Evolutionary conservation across 805 yeast species (phyloP).

Genomic region (Jamesozyma jinghongensis): DNA sequence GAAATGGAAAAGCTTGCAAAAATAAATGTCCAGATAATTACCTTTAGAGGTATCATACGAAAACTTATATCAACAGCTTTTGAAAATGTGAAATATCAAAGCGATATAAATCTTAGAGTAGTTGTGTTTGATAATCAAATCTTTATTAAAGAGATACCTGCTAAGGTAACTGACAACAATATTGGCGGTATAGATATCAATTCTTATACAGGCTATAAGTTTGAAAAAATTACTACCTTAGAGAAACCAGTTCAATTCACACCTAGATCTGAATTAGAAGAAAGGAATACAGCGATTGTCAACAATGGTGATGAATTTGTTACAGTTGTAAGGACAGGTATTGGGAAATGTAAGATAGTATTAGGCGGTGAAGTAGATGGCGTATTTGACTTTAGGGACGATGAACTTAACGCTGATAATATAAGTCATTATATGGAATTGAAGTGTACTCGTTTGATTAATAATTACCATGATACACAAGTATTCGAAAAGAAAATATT

Average conservation of each 20-base stretch:
- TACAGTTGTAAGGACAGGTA: constrained; percentile 72
- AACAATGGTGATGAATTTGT: constrained; percentile 70
- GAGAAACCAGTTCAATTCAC: constrained; percentile 65
- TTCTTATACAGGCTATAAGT: constrained; percentile 68
- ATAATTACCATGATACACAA: constrained; percentile 45
- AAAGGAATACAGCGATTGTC: constrained; percentile 48
- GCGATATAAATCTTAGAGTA: constrained; percentile 51
- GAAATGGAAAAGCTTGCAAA: constrained; percentile 42
- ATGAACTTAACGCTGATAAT: constrained; percentile 33
- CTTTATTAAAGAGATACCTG: constrained; percentile 44
- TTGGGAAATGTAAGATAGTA: constrained; percentile 59
- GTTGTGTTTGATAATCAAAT: constrained; percentile 68
- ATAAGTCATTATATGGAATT: constrained; percentile 76
- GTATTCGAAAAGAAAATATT: constrained; percentile 70
- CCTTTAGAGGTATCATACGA: constrained; percentile 80
- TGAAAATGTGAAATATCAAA: constrained; percentile 38
- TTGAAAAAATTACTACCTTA: constrained; percentile 71
- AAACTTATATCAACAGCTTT: constrained; percentile 48
- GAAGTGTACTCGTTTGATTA: constrained; percentile 58
- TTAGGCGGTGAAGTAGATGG: constrained; percentile 95
- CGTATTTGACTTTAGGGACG: constrained; percentile 62
- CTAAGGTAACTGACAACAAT: constrained; percentile 3
- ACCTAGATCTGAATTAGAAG: constrained; percentile 57
- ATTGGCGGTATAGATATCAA: constrained; percentile 29
- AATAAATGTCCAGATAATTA: constrained; percentile 53